These are phyloP conservation scores for Aspergillus texensis DNA, from an alignment of 2,329 filamentous ascomycete genomes.

Conservation along the genomic window DNA sequence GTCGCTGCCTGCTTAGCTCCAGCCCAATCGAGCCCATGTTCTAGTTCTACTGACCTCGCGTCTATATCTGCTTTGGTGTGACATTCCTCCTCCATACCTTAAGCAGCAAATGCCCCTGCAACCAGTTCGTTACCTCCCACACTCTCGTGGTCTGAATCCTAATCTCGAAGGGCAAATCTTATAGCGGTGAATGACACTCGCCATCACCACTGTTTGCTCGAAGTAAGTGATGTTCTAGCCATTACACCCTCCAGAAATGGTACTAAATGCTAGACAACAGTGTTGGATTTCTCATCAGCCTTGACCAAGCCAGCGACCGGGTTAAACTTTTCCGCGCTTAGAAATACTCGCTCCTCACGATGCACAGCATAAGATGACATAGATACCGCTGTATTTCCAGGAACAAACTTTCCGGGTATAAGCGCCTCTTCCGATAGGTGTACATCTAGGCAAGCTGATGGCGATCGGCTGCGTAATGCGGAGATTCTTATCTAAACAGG, in stretches of 20 bases:
- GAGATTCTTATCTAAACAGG: background rate
- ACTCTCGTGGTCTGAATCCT: conserved; percentile 28
- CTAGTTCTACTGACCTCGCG: background rate
- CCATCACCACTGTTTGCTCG: conserved; percentile 50
- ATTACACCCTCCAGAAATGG: conserved; percentile 35
- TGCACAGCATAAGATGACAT: background rate
- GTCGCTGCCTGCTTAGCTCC: background rate
- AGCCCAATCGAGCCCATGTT: background rate
- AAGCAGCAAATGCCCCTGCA: conserved; percentile 18
- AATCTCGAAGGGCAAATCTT: conserved; percentile 43
- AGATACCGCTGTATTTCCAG: background rate
- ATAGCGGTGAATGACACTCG: conserved; percentile 47
- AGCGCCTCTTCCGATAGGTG: background rate
- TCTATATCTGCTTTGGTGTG: background rate
- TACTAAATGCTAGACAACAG: background rate
- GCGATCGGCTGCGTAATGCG: background rate
- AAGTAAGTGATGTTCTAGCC: conserved; percentile 46
- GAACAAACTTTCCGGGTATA: background rate
- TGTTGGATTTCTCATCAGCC: too few species aligned
- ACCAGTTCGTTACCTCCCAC: conserved; percentile 20
- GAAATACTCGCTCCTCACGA: background rate
- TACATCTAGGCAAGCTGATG: too few species aligned
- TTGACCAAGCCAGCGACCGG: background rate
- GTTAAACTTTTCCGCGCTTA: background rate
- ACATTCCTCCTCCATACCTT: conserved; percentile 8